A percentile compares a stretch with the other conserved stretches of the same genome.
Evolutionary conservation across 306 rosid species (phyloP).

Genomic region (Cucumis sativus): Cucumber_9930_V3 NC_026661.2:6423501-6424000

Average conservation of each 20-base stretch:
- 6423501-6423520: conserved; percentile 82
- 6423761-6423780: conserved; percentile 8
- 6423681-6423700: conserved; percentile 73
- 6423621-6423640: conserved; percentile 94
- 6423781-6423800: conserved; percentile 1
- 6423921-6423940: conserved; percentile 81
- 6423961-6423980: not conserved
- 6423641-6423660: conserved; percentile 91
- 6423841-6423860: too few species aligned
- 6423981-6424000: too few species aligned
- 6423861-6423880: not conserved
- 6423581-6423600: not conserved
- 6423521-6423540: conserved; percentile 63
- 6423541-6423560: not conserved
- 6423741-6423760: not conserved
- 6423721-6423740: not conserved
- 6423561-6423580: not conserved
- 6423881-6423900: conserved; percentile 81
- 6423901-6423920: conserved; percentile 96
- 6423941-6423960: conserved; percentile 14
- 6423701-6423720: not conserved
- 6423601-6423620: conserved; percentile 42
- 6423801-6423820: too few species aligned
- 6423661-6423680: conserved; percentile 84
- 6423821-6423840: too few species aligned